Conservation (phyloP, 495 filamentous ascomycete species). For the Talaromyces liani region DNA sequence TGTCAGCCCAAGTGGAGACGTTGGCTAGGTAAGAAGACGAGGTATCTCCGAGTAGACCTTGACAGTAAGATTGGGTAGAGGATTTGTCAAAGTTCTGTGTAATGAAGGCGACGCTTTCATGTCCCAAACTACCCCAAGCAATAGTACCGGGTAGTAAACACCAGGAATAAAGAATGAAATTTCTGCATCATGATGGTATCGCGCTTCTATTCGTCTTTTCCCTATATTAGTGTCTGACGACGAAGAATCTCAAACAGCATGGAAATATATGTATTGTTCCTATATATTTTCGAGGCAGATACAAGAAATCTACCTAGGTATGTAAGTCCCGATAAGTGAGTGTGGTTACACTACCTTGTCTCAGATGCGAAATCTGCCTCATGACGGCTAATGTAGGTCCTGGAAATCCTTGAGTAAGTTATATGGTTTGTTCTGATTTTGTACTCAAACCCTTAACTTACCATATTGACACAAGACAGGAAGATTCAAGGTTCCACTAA, state of each 20-base stretch:
- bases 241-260: too few species aligned
- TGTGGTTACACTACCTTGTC: not conserved
- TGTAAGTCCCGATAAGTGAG: not conserved
- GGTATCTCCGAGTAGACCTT: conserved; percentile 39
- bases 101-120: conserved; percentile 50
- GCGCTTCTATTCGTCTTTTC: not conserved
- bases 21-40: conserved; percentile 48
- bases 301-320: too few species aligned
- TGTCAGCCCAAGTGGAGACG: conserved; percentile 54
- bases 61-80: conserved; percentile 37
- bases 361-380: not conserved
- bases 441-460: too few species aligned
- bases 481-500: too few species aligned
- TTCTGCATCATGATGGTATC: not conserved
- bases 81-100: conserved; percentile 29
- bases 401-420: too few species aligned
- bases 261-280: too few species aligned
- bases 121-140: conserved; percentile 53
- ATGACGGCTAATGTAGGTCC: too few species aligned
- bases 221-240: too few species aligned
- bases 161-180: conserved; percentile 2
- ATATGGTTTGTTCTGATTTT: too few species aligned
- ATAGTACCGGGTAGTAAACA: conserved; percentile 10
- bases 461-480: too few species aligned
- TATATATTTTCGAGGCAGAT: too few species aligned